Evolutionary conservation across 345 rosid genomes (phyloP), one percentile per base, ranked within the genome.

Genomic region (Geranium rotundifolium): DNA sequence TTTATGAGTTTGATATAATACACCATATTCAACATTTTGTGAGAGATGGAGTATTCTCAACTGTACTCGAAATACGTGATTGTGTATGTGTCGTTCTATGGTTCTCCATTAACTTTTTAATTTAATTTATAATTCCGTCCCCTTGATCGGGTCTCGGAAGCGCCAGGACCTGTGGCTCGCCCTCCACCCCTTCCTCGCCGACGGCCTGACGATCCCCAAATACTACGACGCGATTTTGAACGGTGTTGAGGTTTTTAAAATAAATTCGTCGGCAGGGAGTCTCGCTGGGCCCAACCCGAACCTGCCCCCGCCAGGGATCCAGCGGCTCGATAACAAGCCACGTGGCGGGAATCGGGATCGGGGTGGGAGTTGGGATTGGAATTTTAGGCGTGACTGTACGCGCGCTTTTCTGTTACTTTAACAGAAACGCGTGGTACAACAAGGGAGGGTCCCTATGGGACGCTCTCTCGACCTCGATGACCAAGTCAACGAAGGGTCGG

Each of bases 201-300:
- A 19, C 1, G 1, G 30, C n/a, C n/a, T n/a, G 57, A 15, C 18
- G 27, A 4, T 70, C 3, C 37, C 84, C 0, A 41, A 9, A 18
- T 71, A 7, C 50, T 65, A 56, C 3, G 81, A 80, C 60, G 80
- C 75, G 15, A 60, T 71, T n/a, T 27, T 79, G 46, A 79, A 72
- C 55, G 81, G 83, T 17, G 39, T 79, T 23, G 84, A 82, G 68
- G 61, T 82, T 7, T 77, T 82, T 70, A 82, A 82, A 61, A 63
- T 79, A 18, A 58, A 57, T 41, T 41, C 63, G 17, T 37, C 29
- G 2, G 55, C 1, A 3, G 49, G 64, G 29, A 72, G 63, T 64
- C 65, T 82, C 56, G 80, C 82, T 8, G 78, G 75, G 4, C 68
- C 31, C 2, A 77, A 77, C 55, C 80, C 77, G 17, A 70, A 71